Conservation (phyloP, 805 yeast genomes). For the Metschnikowia lachancei region DNA sequence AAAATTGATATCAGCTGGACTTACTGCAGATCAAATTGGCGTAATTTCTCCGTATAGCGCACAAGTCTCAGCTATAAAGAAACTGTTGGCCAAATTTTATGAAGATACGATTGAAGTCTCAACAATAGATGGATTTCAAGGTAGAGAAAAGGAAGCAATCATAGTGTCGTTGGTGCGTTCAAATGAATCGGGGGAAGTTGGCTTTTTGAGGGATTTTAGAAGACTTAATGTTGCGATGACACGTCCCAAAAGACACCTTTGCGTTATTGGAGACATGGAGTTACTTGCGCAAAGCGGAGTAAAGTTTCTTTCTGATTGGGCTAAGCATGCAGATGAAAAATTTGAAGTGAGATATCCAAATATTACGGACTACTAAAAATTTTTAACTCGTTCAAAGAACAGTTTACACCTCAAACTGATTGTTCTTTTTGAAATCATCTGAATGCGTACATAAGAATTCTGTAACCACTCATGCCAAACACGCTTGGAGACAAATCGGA, state of each 20-base stretch:
- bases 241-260: conserved; percentile 79
- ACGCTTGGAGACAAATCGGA: background rate
- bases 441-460: too few species aligned
- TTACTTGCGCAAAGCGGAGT: conserved; percentile 47
- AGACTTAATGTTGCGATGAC: conserved; percentile 93
- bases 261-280: conserved; percentile 85
- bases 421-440: too few species aligned
- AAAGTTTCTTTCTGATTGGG: conserved; percentile 62
- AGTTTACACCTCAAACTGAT: too few species aligned
- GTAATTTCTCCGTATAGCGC: conserved; percentile 89
- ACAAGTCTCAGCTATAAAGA: conserved; percentile 66
- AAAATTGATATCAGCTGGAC: conserved; percentile 51
- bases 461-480: background rate
- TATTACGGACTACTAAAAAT: conserved; percentile 1
- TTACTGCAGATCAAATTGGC: conserved; percentile 62
- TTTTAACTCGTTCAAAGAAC: too few species aligned
- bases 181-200: conserved; percentile 67
- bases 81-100: conserved; percentile 20
- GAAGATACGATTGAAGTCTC: conserved; percentile 63
- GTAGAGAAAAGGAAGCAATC: conserved; percentile 88
- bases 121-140: conserved; percentile 96
- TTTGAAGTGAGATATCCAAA: conserved; percentile 67
- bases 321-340: conserved; percentile 61
- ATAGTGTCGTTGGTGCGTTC: conserved; percentile 79
- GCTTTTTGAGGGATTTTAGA: conserved; percentile 75